Percentiles rank a stretch among this genome's conserved stretches.
phyloP scores from a whole-genome alignment of 129 eudicot genomes.

The Chrysanthemum seticuspe region DNA sequence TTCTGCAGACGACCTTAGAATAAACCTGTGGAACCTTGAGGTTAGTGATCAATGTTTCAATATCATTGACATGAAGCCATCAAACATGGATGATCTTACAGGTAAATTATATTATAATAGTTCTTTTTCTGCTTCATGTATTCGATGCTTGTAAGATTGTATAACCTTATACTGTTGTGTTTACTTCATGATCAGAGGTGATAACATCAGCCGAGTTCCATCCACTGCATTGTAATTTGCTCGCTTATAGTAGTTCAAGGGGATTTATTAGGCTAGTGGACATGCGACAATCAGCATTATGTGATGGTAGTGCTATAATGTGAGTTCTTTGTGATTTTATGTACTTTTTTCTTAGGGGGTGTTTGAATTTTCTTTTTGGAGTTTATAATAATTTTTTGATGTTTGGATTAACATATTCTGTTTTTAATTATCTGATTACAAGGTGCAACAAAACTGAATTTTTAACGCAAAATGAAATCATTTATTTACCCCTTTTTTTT shows the following conservation, averaged over 20 bases:
- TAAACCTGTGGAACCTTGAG: conserved; percentile 92
- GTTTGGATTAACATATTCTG: background rate
- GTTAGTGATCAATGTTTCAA: conserved; percentile 81
- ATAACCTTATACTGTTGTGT: conserved; percentile 2
- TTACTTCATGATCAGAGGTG: conserved; percentile 57
- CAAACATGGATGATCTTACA: conserved; percentile 88
- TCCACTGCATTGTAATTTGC: conserved; percentile 70
- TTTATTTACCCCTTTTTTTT: too few species aligned
- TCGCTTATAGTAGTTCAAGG: conserved; percentile 88
- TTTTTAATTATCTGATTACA: background rate
- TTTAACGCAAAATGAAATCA: background rate
- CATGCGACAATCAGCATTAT: conserved; percentile 90
- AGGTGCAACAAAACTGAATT: background rate
- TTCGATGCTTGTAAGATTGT: conserved; percentile 8
- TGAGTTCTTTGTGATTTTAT: conserved; percentile 37
- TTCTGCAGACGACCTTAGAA: conserved; percentile 81
- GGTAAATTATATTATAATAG: conserved; percentile 37
- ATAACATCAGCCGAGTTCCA: conserved; percentile 93
- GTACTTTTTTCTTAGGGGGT: background rate
- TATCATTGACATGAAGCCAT: conserved; percentile 85
- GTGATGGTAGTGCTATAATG: conserved; percentile 71
- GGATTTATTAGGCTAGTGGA: conserved; percentile 83
- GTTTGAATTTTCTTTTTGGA: background rate
- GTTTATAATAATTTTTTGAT: background rate
- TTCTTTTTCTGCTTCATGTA: conserved; percentile 9